Evolutionary conservation across 2,329 filamentous ascomycete genomes (phyloP).

Genomic region (Aspergillus ruber): DNA sequence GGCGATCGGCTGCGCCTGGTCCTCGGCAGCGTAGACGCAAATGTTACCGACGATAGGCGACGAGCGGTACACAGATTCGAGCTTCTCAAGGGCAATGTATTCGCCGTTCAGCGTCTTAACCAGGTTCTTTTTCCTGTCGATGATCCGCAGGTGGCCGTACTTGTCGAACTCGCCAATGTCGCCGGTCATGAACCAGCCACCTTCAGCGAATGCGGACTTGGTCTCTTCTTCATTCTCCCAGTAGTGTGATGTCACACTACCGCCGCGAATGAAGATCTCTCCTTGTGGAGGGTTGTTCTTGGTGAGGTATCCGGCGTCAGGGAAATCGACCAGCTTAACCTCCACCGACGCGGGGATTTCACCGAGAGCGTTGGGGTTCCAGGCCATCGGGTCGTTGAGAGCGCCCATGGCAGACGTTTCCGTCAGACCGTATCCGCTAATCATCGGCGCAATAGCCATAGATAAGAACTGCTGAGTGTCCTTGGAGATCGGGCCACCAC

Average conservation of each 20-base stretch:
- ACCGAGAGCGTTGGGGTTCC: conserved; percentile 70
- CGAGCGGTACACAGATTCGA: conserved; percentile 85
- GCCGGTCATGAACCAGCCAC: conserved; percentile 96
- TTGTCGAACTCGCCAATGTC: conserved; percentile 87
- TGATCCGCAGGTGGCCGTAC: conserved; percentile 74
- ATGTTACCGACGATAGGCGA: conserved; percentile 74
- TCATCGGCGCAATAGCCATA: conserved; percentile 88
- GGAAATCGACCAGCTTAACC: conserved; percentile 84
- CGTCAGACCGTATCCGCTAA: conserved; percentile 87
- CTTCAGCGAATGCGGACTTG: conserved; percentile 65
- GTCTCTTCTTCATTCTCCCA: conserved; percentile 84
- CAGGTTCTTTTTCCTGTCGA: conserved; percentile 97
- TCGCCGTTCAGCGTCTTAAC: conserved; percentile 94
- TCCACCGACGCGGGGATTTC: conserved; percentile 72
- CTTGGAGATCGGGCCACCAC: conserved; percentile 81
- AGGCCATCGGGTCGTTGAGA: conserved; percentile 67
- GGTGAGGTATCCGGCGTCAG: conserved; percentile 78
- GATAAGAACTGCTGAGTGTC: conserved; percentile 88
- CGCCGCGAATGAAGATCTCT: conserved; percentile 83
- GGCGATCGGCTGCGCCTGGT: conserved; percentile 72
- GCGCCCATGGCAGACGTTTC: conserved; percentile 69
- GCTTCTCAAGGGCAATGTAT: conserved; percentile 94
- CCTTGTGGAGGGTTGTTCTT: conserved; percentile 75
- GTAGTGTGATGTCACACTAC: conserved; percentile 69
- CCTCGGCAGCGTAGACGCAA: conserved; percentile 73